These are phyloP conservation scores for Rhizopus stolonifer DNA, from an alignment of 371 early-diverging fungal species.

Conservation along the genomic window DNA sequence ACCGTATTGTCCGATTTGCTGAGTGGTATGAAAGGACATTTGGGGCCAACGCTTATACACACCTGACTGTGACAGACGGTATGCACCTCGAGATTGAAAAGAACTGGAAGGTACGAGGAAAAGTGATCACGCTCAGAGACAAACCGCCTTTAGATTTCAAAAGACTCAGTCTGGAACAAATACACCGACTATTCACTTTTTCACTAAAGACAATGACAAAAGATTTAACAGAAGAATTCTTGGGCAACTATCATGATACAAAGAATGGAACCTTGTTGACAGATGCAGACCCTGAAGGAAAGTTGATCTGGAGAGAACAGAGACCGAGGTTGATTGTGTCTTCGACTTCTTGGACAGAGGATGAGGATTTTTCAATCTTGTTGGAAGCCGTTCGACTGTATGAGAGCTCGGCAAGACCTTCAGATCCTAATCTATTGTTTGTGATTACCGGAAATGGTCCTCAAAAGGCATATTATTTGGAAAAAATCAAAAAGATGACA, in stretches of 20 bases:
- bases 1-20: conserved; percentile 59
- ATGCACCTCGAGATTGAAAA: conserved; percentile 73
- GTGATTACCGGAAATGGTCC: conserved; percentile 96
- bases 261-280: conserved; percentile 46
- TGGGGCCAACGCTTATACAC: conserved; percentile 75
- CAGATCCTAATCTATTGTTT: conserved; percentile 67
- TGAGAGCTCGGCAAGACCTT: conserved; percentile 27
- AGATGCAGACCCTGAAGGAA: conserved; percentile 23
- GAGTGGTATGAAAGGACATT: conserved; percentile 74
- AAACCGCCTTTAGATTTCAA: conserved; percentile 70
- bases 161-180: conserved; percentile 53
- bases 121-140: conserved; percentile 70
- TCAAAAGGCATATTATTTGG: conserved; percentile 65
- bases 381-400: conserved; percentile 71
- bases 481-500: conserved; percentile 53
- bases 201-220: conserved; percentile 9
- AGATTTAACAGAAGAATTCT: conserved; percentile 6
- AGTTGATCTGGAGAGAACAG: conserved; percentile 36
- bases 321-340: conserved; percentile 80
- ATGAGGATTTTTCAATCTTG: conserved; percentile 90
- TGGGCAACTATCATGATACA: conserved; percentile 11
- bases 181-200: conserved; percentile 39
- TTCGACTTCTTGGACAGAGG: conserved; percentile 95
- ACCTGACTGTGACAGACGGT: conserved; percentile 85
- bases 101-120: conserved; percentile 64